phyloP scores from a whole-genome alignment of 768 basidiomycete species.

The Rhodotorula graminis region DNA sequence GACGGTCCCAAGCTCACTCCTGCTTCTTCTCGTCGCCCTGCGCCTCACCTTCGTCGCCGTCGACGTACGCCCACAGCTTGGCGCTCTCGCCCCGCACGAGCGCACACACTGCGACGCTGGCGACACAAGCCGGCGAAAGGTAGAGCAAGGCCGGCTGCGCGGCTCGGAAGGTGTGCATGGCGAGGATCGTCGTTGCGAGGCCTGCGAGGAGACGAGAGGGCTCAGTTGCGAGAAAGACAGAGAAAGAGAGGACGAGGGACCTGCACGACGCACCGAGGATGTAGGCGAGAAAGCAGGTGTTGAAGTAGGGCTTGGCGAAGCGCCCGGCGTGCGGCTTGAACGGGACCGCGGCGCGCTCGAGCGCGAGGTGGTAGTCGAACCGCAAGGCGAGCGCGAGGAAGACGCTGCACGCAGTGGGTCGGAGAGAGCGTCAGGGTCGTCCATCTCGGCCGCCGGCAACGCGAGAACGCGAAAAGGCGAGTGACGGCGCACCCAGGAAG shows the following conservation, averaged over 20 bases:
- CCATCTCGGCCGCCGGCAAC: too few relatives aligned
- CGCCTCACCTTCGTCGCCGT: constrained; percentile 21
- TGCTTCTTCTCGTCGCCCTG: not conserved
- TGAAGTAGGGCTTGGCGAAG: constrained; percentile 75
- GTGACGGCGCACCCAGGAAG: constrained; percentile 51
- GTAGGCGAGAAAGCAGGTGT: constrained; percentile 65
- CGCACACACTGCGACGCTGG: constrained; percentile 62
- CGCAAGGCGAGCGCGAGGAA: constrained; percentile 82
- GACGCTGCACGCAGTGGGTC: constrained; percentile 41
- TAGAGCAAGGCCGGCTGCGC: constrained; percentile 93
- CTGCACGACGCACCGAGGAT: constrained; percentile 37
- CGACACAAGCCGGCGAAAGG: constrained; percentile 68
- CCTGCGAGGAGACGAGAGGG: constrained; percentile 42
- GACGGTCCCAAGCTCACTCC: too few relatives aligned
- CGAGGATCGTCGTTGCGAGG: constrained; percentile 67
- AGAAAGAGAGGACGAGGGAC: too few relatives aligned
- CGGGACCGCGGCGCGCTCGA: constrained; percentile 37
- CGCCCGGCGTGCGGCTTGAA: constrained; percentile 23
- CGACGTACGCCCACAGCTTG: constrained; percentile 46
- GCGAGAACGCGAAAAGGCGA: too few relatives aligned
- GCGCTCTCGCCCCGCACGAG: constrained; percentile 62
- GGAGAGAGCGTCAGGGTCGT: not conserved
- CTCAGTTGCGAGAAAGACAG: too few relatives aligned
- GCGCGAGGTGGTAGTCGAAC: constrained; percentile 62
- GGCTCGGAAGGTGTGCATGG: constrained; percentile 70